A percentile compares a stretch with the other conserved stretches of the same genome.
Evolutionary conservation across 2,329 filamentous ascomycete species (phyloP).

Genomic region (Pyrenophora teres): DNA sequence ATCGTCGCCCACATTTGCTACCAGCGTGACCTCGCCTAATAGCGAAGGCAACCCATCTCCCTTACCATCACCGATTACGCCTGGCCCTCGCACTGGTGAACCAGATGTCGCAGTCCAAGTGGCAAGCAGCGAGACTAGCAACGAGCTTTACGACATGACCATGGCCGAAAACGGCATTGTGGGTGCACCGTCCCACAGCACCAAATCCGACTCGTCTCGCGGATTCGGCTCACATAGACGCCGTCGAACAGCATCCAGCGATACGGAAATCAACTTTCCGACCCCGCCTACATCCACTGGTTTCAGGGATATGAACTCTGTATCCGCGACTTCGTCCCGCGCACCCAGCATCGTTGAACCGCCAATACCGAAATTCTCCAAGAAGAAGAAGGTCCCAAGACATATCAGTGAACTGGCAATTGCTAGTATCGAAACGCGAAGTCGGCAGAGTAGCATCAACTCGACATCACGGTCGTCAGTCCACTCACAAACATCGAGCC

Average conservation of each 20-base stretch:
- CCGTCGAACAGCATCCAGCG: constrained; percentile 44
- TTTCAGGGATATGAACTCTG: constrained; percentile 23
- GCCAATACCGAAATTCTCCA: constrained; percentile 15
- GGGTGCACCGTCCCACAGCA: constrained; percentile 27
- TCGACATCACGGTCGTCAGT: constrained; percentile 23
- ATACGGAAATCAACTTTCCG: constrained; percentile 33
- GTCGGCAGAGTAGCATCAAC: constrained; percentile 30
- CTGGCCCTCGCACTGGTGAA: constrained; percentile 34
- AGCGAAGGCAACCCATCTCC: constrained; percentile 39
- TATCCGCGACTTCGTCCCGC: constrained; percentile 32
- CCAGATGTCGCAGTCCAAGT: constrained; percentile 42
- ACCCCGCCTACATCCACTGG: constrained; percentile 16
- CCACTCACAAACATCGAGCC: constrained; percentile 18
- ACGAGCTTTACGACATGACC: constrained; percentile 37
- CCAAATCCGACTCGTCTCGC: constrained; percentile 26
- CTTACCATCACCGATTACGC: constrained; percentile 45
- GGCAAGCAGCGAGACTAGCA: constrained; percentile 42
- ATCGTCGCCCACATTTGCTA: constrained; percentile 30
- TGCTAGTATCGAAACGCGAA: constrained; percentile 15
- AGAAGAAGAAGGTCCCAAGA: constrained; percentile 18
- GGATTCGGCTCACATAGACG: constrained; percentile 28
- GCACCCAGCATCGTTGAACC: constrained; percentile 31
- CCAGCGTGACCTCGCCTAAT: constrained; percentile 36
- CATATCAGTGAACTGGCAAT: constrained; percentile 24
- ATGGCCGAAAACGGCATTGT: constrained; percentile 32